Conservation (phyloP, 2,329 filamentous ascomycete species). For the Colletotrichum ledebouriae region DNA sequence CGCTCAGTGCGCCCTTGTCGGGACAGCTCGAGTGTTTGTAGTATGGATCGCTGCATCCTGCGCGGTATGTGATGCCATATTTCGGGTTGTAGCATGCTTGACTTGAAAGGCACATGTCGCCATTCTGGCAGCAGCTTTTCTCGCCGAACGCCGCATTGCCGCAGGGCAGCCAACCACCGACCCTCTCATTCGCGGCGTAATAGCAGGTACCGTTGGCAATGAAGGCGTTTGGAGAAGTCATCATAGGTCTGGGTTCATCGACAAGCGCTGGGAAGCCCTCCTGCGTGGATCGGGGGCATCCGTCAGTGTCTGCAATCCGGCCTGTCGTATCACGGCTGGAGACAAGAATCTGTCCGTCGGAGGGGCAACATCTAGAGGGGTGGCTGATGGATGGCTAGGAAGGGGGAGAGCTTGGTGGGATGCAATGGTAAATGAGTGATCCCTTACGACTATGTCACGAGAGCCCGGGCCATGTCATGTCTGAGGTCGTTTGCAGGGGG, state of each 20-base stretch:
- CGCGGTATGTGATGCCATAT: constrained; percentile 52
- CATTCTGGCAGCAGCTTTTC: constrained; percentile 50
- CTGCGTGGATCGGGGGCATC: too few species aligned
- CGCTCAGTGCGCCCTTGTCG: constrained; percentile 46
- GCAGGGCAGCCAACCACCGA: constrained; percentile 49
- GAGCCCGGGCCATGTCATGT: constrained; percentile 19
- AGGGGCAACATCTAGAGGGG: not conserved
- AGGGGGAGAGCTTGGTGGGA: constrained; percentile 1
- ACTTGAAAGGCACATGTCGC: constrained; percentile 51
- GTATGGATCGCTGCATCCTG: constrained; percentile 53
- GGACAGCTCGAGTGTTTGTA: constrained; percentile 52
- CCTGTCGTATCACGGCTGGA: not conserved
- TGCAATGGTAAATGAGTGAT: constrained; percentile 15
- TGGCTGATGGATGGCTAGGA: not conserved
- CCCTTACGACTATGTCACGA: constrained; percentile 9
- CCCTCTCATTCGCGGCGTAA: constrained; percentile 37
- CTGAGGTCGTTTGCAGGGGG: constrained; percentile 14
- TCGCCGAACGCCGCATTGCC: constrained; percentile 51
- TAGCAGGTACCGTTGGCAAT: constrained; percentile 54
- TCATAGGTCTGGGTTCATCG: constrained; percentile 14
- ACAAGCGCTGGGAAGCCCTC: not conserved
- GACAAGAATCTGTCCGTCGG: not conserved
- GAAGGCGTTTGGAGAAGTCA: constrained; percentile 44
- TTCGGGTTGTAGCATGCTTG: constrained; percentile 46
- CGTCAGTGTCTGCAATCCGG: not conserved